Conservation (phyloP, 768 basidiomycete species). For the Flagelloscypha sp. region DNA sequence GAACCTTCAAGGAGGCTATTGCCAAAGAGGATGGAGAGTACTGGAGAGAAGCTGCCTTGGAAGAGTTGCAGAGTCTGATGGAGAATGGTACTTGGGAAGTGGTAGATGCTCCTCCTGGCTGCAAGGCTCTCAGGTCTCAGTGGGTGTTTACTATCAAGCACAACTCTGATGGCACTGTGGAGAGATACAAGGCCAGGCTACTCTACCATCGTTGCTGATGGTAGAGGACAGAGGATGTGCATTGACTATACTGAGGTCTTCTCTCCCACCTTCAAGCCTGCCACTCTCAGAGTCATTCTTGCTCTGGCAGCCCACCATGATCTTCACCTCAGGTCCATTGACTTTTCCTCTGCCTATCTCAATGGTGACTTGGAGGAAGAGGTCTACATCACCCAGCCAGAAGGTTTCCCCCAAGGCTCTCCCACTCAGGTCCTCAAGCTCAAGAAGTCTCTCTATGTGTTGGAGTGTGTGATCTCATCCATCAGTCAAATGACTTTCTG, state of each 20-base stretch:
- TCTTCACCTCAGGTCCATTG: slow-evolving; percentile 12
- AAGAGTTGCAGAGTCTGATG: slow-evolving; percentile 2
- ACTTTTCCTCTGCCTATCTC: slow-evolving; percentile 13
- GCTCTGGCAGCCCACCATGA: slow-evolving; percentile 15
- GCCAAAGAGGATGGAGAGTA: slow-evolving; percentile 6
- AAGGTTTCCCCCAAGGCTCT: slow-evolving; percentile 14
- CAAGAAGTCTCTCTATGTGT: slow-evolving; percentile 13
- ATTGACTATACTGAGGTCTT: slow-evolving; percentile 19
- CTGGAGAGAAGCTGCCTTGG: slow-evolving; percentile 15
- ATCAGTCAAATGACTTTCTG: too few relatives aligned
- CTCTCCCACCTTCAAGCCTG: slow-evolving; percentile 10
- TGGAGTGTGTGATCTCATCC: too few relatives aligned
- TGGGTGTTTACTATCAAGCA: slow-evolving; percentile 23
- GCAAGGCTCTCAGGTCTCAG: slow-evolving; percentile 15
- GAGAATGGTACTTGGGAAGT: slow-evolving; percentile 12
- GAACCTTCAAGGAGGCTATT: slow-evolving; percentile 10
- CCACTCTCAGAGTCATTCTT: slow-evolving; percentile 7
- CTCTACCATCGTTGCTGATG: slow-evolving; percentile 24
- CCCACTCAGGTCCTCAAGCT: not conserved
- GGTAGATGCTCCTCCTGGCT: slow-evolving; percentile 12
- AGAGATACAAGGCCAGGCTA: slow-evolving; percentile 20
- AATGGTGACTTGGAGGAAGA: slow-evolving; percentile 13
- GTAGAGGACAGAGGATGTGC: slow-evolving; percentile 18
- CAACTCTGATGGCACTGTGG: slow-evolving; percentile 15
- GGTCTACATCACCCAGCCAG: slow-evolving; percentile 15